Conservation (phyloP, 805 yeast species). For the Lipomyces chichibuensis region DNA sequence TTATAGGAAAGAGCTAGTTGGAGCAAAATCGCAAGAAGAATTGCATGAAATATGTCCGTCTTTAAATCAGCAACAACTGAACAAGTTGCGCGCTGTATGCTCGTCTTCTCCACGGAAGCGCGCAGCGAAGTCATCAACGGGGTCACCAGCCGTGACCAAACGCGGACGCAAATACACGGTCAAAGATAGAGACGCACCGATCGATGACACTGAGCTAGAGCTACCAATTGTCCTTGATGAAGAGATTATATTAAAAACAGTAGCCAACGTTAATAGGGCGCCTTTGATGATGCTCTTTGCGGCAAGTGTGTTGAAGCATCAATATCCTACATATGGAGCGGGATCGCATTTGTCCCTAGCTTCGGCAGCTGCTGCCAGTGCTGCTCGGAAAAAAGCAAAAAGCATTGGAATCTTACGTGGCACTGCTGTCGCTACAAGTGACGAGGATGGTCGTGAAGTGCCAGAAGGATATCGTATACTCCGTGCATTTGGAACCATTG, state of each 20-base stretch:
- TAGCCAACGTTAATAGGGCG: slow-evolving; percentile 25
- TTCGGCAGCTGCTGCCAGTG: slow-evolving; percentile 28
- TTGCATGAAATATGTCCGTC: slow-evolving; percentile 13
- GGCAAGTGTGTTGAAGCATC: slow-evolving; percentile 14
- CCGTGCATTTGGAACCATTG: slow-evolving; percentile 21
- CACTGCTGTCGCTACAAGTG: not conserved
- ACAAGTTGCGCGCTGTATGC: slow-evolving; percentile 15
- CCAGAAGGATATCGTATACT: slow-evolving; percentile 22
- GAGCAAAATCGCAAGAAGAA: slow-evolving; percentile 15
- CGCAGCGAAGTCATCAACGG: not conserved
- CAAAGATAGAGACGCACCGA: not conserved
- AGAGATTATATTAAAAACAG: not conserved
- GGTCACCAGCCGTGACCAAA: not conserved
- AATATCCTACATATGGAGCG: slow-evolving; percentile 27
- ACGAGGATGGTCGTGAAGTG: not conserved
- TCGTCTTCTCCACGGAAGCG: slow-evolving; percentile 5
- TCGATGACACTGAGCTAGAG: slow-evolving; percentile 15
- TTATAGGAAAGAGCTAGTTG: slow-evolving; percentile 19
- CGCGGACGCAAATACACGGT: slow-evolving; percentile 6
- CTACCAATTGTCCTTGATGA: slow-evolving; percentile 20
- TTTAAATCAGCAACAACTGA: slow-evolving; percentile 14
- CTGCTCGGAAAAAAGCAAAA: slow-evolving; percentile 22
- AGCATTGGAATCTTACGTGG: slow-evolving; percentile 16
- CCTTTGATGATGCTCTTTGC: slow-evolving; percentile 33
- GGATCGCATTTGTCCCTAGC: slow-evolving; percentile 30